A percentile compares a stretch with the other conserved stretches of the same genome.
Evolutionary conservation across 1,284 basidiomycete genomes (phyloP).

Genomic region (Caloboletus inedulis): DNA sequence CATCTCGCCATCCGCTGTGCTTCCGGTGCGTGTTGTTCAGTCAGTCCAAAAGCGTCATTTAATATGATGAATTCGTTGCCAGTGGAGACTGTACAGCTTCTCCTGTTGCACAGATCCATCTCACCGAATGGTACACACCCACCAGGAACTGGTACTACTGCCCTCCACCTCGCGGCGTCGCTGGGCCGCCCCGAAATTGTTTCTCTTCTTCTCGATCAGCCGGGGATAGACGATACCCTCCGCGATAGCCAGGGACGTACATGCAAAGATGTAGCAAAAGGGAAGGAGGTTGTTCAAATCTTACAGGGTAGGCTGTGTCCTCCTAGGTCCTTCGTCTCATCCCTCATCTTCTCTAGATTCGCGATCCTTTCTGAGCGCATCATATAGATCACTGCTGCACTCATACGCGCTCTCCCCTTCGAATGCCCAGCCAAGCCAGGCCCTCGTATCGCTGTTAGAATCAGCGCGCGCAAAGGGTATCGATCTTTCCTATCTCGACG

Average conservation of each 20-base stretch:
- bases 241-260: slow-evolving; percentile 71
- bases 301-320: slow-evolving; percentile 54
- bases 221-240: slow-evolving; percentile 78
- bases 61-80: slow-evolving; percentile 4
- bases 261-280: slow-evolving; percentile 72
- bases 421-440: slow-evolving; percentile 43
- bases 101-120: slow-evolving; percentile 72
- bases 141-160: slow-evolving; percentile 70
- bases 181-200: slow-evolving; percentile 80
- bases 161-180: slow-evolving; percentile 85
- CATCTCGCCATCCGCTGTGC: slow-evolving; percentile 87
- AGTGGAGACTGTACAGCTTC: slow-evolving; percentile 46
- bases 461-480: slow-evolving; percentile 61
- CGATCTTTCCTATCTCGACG: slow-evolving; percentile 72
- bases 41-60: background rate
- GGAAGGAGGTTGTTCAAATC: slow-evolving; percentile 66
- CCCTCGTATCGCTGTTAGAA: slow-evolving; percentile 54
- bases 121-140: slow-evolving; percentile 76
- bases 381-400: slow-evolving; percentile 71
- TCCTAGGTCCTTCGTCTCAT: background rate
- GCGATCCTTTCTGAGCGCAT: slow-evolving; percentile 72
- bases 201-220: slow-evolving; percentile 70
- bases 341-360: slow-evolving; percentile 57
- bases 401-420: slow-evolving; percentile 64
- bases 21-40: slow-evolving; percentile 52